phyloP scores from a whole-genome alignment of 495 filamentous ascomycete species.

The Aspergillus nanangensis region DNA sequence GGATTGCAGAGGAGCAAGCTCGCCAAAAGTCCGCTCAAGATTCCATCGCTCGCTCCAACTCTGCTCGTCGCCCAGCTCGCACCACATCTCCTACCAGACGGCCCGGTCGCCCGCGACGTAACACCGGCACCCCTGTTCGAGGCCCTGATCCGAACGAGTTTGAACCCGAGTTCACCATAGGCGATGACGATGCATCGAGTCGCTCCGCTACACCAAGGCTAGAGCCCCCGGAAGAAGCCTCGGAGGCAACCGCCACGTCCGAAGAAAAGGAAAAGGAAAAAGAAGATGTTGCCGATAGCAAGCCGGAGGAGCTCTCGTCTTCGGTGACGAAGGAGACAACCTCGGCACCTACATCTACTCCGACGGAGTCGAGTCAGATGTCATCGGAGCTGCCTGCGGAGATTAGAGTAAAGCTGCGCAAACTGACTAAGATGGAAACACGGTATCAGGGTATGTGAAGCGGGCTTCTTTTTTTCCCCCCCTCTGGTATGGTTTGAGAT shows the following conservation, averaged over 20 bases:
- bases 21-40: slow-evolving; percentile 57
- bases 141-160: slow-evolving; percentile 80
- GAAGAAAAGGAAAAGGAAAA: slow-evolving; percentile 18
- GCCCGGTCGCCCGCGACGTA: slow-evolving; percentile 41
- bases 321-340: slow-evolving; percentile 24
- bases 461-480: not conserved
- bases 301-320: slow-evolving; percentile 19
- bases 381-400: slow-evolving; percentile 68
- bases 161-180: slow-evolving; percentile 75
- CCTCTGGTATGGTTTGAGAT: no score
- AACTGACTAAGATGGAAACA: slow-evolving; percentile 80
- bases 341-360: not conserved
- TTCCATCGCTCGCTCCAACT: slow-evolving; percentile 45
- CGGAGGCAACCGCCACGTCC: not conserved
- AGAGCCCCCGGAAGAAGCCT: slow-evolving; percentile 8
- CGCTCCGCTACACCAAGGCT: slow-evolving; percentile 50
- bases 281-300: no score
- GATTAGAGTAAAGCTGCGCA: slow-evolving; percentile 60
- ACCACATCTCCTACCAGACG: slow-evolving; percentile 52
- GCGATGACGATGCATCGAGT: slow-evolving; percentile 64
- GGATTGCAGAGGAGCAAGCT: slow-evolving; percentile 86
- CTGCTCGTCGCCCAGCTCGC: slow-evolving; percentile 44
- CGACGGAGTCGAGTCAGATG: slow-evolving; percentile 17
- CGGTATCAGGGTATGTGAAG: slow-evolving; percentile 71
- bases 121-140: slow-evolving; percentile 47